These are phyloP conservation scores for Cymbidium sinense DNA, from an alignment of 106 monocot genomes.

Conservation along the genomic window DNA sequence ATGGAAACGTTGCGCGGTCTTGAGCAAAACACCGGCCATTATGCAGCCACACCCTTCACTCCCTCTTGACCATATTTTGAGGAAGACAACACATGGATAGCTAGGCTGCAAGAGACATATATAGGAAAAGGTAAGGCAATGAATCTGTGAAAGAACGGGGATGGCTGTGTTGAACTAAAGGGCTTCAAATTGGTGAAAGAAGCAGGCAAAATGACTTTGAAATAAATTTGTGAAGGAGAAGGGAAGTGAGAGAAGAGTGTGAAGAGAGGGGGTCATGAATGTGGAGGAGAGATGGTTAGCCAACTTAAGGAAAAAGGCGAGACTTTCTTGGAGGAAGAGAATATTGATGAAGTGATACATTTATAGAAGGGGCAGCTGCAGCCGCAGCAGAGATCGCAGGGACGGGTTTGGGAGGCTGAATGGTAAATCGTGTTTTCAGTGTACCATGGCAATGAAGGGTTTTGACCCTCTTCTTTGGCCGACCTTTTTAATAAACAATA, in stretches of 20 bases:
- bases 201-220: neutral
- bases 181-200: constrained; percentile 11
- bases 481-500: neutral
- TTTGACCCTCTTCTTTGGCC: neutral
- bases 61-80: neutral
- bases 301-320: neutral
- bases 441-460: neutral
- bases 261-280: neutral
- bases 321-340: constrained; percentile 5
- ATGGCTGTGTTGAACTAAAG: neutral
- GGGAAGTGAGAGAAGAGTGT: neutral
- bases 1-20: constrained; percentile 56
- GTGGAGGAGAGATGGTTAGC: constrained; percentile 3
- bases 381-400: neutral
- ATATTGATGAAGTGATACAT: constrained; percentile 10
- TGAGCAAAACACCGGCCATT: constrained; percentile 35
- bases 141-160: neutral
- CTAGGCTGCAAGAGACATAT: constrained; percentile 11
- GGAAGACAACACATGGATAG: neutral
- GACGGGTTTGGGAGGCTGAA: neutral
- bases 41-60: neutral
- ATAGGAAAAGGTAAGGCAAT: neutral
- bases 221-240: constrained; percentile 1
- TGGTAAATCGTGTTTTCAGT: neutral
- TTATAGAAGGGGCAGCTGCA: constrained; percentile 7